phyloP scores from a whole-genome alignment of 2,329 filamentous ascomycete species.

The Penicillium sp. region DNA sequence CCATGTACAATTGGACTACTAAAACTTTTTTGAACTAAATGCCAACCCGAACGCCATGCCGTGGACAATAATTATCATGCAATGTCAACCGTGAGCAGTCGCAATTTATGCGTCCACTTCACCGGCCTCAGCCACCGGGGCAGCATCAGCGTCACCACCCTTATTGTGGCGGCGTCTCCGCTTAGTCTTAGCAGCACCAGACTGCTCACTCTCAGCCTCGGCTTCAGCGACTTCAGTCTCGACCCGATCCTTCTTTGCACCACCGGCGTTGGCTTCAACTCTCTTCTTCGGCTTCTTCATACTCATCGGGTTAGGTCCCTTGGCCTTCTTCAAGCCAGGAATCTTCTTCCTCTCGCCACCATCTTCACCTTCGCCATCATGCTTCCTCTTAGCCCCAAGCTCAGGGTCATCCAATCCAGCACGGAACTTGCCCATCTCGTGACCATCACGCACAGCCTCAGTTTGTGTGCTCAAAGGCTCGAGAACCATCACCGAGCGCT shows the following conservation, averaged over 20 bases:
- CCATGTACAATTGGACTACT: conserved; percentile 9
- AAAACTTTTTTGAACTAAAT: conserved; percentile 23
- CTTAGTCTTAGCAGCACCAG: conserved; percentile 32
- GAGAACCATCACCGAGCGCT: conserved; percentile 52
- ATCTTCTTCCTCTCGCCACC: conserved; percentile 32
- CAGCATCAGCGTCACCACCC: conserved; percentile 18
- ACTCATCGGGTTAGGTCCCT: conserved; percentile 50
- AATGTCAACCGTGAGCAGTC: not conserved
- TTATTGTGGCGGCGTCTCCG: conserved; percentile 39
- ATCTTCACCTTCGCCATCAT: conserved; percentile 26
- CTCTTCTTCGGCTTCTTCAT: conserved; percentile 49
- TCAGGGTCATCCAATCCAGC: conserved; percentile 38
- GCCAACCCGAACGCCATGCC: conserved; percentile 34
- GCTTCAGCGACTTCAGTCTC: conserved; percentile 6
- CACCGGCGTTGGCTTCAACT: conserved; percentile 11
- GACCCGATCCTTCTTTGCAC: conserved; percentile 20
- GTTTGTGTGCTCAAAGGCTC: conserved; percentile 49
- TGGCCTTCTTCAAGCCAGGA: conserved; percentile 38
- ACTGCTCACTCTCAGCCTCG: conserved; percentile 22
- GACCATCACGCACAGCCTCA: conserved; percentile 42
- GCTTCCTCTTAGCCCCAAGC: conserved; percentile 36
- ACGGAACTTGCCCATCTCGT: conserved; percentile 49
- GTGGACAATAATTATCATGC: conserved; percentile 15
- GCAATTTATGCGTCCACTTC: conserved; percentile 22
- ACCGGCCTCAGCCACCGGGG: conserved; percentile 10